A percentile compares a stretch with the other conserved stretches of the same genome.
These are phyloP conservation scores for Micractinium conductrix DNA, from an alignment of 139 green algal species.

Conservation along the genomic window DNA sequence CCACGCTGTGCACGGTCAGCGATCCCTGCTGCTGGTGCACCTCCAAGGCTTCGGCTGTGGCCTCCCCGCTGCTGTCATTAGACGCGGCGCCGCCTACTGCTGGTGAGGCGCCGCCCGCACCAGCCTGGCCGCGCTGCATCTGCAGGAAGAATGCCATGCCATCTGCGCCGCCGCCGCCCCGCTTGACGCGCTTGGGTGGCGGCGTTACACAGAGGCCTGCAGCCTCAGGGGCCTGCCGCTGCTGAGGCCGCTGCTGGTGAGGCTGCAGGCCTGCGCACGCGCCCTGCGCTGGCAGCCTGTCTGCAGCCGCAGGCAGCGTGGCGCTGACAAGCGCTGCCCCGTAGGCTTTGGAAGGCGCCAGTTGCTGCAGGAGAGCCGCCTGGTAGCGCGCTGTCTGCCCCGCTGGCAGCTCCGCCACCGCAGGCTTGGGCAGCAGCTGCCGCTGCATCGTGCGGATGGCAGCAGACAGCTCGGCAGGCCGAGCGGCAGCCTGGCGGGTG, in stretches of 20 bases:
- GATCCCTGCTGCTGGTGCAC: not conserved
- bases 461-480: conserved; percentile 18
- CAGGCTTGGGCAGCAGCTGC: not conserved
- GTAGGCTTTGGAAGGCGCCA: too few relatives aligned
- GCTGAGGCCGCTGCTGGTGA: not conserved
- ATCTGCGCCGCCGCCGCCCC: not conserved
- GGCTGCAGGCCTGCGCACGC: too few relatives aligned
- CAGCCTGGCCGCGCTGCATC: conserved; percentile 19
- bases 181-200: conserved; percentile 18
- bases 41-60: not conserved
- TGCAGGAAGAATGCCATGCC: conserved; percentile 41
- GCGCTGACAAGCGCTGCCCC: too few relatives aligned
- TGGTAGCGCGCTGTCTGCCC: not conserved
- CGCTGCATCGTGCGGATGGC: not conserved
- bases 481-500: not conserved
- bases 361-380: not conserved
- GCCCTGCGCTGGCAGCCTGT: too few relatives aligned
- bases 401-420: not conserved
- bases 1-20: conserved; percentile 8
- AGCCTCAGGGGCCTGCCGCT: not conserved
- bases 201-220: not conserved
- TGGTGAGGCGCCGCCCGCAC: not conserved
- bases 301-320: too few relatives aligned
- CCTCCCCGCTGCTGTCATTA: not conserved
- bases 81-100: not conserved